A percentile compares a stretch with the other conserved stretches of the same genome.
These are phyloP conservation scores for Sugiyamaella castrensis DNA, from an alignment of 1,139 yeast species.

Conservation along the genomic window DNA sequence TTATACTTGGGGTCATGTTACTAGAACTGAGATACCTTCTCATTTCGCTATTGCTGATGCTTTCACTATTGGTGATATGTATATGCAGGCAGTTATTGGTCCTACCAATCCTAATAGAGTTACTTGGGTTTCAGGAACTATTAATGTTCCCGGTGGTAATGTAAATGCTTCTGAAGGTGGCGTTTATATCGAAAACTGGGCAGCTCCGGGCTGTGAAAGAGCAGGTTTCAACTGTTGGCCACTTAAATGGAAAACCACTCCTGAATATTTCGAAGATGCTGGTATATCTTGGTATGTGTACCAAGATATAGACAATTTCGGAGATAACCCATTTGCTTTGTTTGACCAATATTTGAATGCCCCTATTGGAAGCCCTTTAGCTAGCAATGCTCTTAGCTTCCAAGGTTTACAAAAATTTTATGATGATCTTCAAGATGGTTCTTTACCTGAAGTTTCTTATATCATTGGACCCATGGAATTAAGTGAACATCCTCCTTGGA, in stretches of 20 bases:
- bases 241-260: slow-evolving; percentile 28
- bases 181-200: slow-evolving; percentile 29
- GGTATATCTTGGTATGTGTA: slow-evolving; percentile 29
- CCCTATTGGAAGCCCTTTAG: slow-evolving; percentile 19
- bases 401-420: slow-evolving; percentile 26
- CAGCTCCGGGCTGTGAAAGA: slow-evolving; percentile 24
- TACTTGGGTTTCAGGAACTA: slow-evolving; percentile 29
- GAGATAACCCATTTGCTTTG: slow-evolving; percentile 30
- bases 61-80: slow-evolving; percentile 32
- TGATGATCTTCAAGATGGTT: slow-evolving; percentile 26
- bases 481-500: slow-evolving; percentile 29
- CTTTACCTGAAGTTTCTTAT: slow-evolving; percentile 30
- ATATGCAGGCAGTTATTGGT: slow-evolving; percentile 28
- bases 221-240: slow-evolving; percentile 26
- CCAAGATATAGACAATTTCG: slow-evolving; percentile 29
- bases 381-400: slow-evolving; percentile 25
- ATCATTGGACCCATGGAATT: slow-evolving; percentile 29
- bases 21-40: slow-evolving; percentile 26
- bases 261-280: slow-evolving; percentile 27
- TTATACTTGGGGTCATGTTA: slow-evolving; percentile 28
- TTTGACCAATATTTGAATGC: slow-evolving; percentile 26
- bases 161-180: slow-evolving; percentile 23
- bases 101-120: slow-evolving; percentile 31
- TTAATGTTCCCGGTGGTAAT: slow-evolving; percentile 24
- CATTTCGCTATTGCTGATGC: slow-evolving; percentile 29